Percentiles rank a stretch among this genome's conserved stretches.
Conservation (phyloP, 441 rosid genomes). For the Mallotus repandus region DNA sequence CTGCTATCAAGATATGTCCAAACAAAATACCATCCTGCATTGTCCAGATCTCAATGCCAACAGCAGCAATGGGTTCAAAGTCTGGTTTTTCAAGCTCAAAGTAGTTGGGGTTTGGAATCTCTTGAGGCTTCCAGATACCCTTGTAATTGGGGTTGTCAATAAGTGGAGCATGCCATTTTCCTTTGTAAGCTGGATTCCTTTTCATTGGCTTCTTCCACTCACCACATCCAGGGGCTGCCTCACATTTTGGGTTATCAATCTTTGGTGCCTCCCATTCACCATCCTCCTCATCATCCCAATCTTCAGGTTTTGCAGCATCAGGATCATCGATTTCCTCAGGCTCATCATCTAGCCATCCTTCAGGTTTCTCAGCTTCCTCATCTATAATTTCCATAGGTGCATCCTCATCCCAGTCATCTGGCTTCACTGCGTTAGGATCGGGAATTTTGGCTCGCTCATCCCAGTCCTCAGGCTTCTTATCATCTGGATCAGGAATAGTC, state of each 20-base stretch:
- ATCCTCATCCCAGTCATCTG: conserved; percentile 98
- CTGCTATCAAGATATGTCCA: conserved; percentile 79
- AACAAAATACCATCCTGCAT: conserved; percentile 97
- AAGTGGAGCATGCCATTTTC: conserved; percentile 91
- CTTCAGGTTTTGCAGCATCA: conserved; percentile 92
- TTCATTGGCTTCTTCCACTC: conserved; percentile 94
- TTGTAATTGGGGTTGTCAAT: conserved; percentile 91
- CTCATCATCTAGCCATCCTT: conserved; percentile 96
- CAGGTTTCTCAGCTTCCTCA: conserved; percentile 91
- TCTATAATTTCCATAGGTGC: conserved; percentile 90
- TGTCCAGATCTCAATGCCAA: conserved; percentile 99
- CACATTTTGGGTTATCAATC: conserved; percentile 87
- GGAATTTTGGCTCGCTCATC: conserved; percentile 87
- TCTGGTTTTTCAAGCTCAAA: conserved; percentile 82
- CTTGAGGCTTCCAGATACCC: conserved; percentile 91
- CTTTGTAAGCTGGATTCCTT: conserved; percentile 91
- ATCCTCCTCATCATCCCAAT: conserved; percentile 99
- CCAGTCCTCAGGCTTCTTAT: conserved; percentile 96
- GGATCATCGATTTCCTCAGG: conserved; percentile 97
- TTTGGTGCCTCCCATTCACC: conserved; percentile 97
- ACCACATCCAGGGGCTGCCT: conserved; percentile 89
- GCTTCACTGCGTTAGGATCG: conserved; percentile 77
- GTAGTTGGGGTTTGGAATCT: conserved; percentile 84
- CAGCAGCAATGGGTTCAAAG: conserved; percentile 83
- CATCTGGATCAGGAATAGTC: conserved; percentile 94